These are phyloP conservation scores for Penicillium griseofulvum DNA, from an alignment of 2,329 filamentous ascomycete species.

Conservation along the genomic window DNA sequence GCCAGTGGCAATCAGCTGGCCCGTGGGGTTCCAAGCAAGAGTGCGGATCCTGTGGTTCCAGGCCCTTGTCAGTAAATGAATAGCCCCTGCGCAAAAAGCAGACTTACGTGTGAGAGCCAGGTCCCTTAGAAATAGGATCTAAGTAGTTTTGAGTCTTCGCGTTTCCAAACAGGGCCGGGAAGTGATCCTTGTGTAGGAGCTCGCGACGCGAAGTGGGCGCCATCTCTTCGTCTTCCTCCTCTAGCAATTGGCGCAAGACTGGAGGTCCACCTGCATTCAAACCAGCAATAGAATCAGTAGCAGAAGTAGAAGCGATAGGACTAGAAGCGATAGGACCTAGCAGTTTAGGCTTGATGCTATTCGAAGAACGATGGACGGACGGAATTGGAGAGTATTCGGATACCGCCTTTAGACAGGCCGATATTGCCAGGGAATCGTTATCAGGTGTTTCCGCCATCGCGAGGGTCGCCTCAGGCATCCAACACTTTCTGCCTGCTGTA, in stretches of 20 bases:
- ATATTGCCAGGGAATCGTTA: slow-evolving; percentile 8
- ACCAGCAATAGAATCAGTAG: background rate
- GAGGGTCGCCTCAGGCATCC: background rate
- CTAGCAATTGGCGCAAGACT: slow-evolving; percentile 12
- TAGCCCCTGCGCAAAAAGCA: slow-evolving; percentile 21
- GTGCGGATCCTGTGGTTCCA: slow-evolving; percentile 61
- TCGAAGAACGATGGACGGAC: background rate
- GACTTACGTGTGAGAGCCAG: slow-evolving; percentile 57
- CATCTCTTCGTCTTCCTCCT: slow-evolving; percentile 30
- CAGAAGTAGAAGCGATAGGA: background rate
- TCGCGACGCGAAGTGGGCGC: slow-evolving; percentile 40
- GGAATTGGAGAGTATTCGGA: background rate
- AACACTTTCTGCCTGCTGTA: background rate
- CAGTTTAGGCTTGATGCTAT: background rate
- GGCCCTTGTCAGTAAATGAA: slow-evolving; percentile 7
- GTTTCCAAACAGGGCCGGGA: slow-evolving; percentile 63
- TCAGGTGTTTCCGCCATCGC: background rate
- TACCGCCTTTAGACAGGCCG: slow-evolving; percentile 3
- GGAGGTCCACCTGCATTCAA: slow-evolving; percentile 13
- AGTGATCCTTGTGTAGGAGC: slow-evolving; percentile 62
- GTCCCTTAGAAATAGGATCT: slow-evolving; percentile 58
- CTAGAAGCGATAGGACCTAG: background rate
- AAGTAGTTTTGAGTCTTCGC: slow-evolving; percentile 71
- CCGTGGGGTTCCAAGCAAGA: slow-evolving; percentile 85
- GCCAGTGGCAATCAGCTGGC: slow-evolving; percentile 80